Conservation (phyloP, 208 protist species). For the Leishmania lainsoni region DNA sequence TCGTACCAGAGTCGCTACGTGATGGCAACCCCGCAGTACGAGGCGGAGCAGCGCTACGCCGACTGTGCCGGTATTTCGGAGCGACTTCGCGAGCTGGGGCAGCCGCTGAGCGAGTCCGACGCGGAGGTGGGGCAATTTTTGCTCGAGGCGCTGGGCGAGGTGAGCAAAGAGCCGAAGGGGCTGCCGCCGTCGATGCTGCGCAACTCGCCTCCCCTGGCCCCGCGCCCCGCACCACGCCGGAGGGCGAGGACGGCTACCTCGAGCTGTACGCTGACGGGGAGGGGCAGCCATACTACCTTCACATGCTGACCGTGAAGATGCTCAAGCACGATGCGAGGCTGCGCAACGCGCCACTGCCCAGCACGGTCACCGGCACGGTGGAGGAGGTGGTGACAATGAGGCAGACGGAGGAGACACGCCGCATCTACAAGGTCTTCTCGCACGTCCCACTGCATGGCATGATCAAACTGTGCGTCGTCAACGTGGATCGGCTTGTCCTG, state of each 20-base stretch:
- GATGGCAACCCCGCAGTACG: slow-evolving; percentile 51
- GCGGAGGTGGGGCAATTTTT: slow-evolving; percentile 48
- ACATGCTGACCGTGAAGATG: slow-evolving; percentile 84
- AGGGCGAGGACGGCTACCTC: slow-evolving; percentile 23
- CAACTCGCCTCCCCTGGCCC: slow-evolving; percentile 45
- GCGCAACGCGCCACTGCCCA: slow-evolving; percentile 45
- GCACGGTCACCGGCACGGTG: slow-evolving; percentile 50
- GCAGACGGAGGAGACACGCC: slow-evolving; percentile 68
- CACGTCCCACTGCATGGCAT: slow-evolving; percentile 81
- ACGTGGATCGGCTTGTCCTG: slow-evolving; percentile 63
- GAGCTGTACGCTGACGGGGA: slow-evolving; percentile 81
- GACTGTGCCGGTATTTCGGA: slow-evolving; percentile 60
- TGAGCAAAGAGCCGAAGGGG: slow-evolving; percentile 47
- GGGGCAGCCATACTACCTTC: slow-evolving; percentile 80
- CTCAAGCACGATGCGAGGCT: slow-evolving; percentile 69
- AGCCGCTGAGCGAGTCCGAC: slow-evolving; percentile 63
- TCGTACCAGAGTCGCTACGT: slow-evolving; percentile 76
- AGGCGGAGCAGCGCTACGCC: slow-evolving; percentile 45
- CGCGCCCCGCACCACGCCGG: slow-evolving; percentile 5
- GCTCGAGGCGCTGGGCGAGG: slow-evolving; percentile 59
- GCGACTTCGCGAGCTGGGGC: slow-evolving; percentile 47
- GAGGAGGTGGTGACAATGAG: slow-evolving; percentile 70
- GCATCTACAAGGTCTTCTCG: slow-evolving; percentile 80
- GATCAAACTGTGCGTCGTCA: slow-evolving; percentile 75
- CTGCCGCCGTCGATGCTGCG: slow-evolving; percentile 41